Base-by-base conservation (phyloP, 495 filamentous ascomycete genomes). In the Talaromyces wortmannii region DNA sequence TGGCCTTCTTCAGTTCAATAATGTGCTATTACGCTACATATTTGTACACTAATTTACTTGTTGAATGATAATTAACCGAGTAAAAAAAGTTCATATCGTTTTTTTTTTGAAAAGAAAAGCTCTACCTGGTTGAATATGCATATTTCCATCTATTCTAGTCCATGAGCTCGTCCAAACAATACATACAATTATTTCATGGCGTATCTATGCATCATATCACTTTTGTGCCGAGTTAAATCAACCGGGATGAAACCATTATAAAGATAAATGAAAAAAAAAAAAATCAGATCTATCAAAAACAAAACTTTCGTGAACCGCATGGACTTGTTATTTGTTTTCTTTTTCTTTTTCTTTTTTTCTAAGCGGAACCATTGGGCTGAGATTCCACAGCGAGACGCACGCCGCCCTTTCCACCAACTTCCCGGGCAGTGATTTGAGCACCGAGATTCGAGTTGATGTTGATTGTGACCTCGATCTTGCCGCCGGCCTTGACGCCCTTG, bases 381-480 rank as follows among this genome's bases (percentile, higher is more conserved):
- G 75, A 75, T 61, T 79, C 75, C 55, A 92, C 67, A 29, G 67
- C 80, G 29, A 92, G 91, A 59, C 92, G 80, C 40, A 95, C 88
- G 55, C 89, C 91, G 31, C 85, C 84, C 73, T 95, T 90, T 32
- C 83, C 87, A 53, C 91, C 91, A 36, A 95, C 85, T 67, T 96
- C 91, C 56, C 91, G 80, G 55, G 85, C 85, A 23, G 90, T 87
- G 61, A 96, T 77, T 56, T 85, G 87, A 56, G 96, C 78, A 55
- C 75, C 76, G 48, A 96, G 71, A 68, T 97, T 91, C 15, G 79
- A 79, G 44, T 78, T 82, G 54, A 97, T 88, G 61, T 90, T 92
- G 57, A 98, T 79, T 65, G 87, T 92, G 48, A 97, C 84, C 79
- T 97, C 94, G 58, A 97, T 84, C 77, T 94, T 96, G 59, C 81